Conservation (phyloP, 2,329 filamentous ascomycete genomes). For the Penicillium sp. region DNA sequence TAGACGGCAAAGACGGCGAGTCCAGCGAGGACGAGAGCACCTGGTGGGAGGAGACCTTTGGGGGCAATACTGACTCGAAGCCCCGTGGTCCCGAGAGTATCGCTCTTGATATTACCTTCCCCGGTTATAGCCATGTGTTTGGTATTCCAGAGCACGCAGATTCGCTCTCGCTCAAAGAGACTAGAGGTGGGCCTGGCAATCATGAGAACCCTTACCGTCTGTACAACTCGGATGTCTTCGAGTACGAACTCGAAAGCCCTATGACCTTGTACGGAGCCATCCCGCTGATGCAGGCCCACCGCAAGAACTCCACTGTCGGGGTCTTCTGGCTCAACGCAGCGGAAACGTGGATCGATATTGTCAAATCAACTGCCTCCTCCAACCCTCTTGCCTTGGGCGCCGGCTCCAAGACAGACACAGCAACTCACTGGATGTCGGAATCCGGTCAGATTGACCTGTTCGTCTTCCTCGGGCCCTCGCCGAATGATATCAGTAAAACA, state of each 20-base stretch:
- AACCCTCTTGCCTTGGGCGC: constrained; percentile 77
- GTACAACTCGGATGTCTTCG: constrained; percentile 96
- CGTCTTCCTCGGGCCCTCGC: constrained; percentile 85
- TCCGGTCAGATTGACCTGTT: constrained; percentile 87
- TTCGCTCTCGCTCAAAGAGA: constrained; percentile 82
- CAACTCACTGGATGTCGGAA: constrained; percentile 97
- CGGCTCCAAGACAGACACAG: constrained; percentile 67
- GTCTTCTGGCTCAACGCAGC: constrained; percentile 97
- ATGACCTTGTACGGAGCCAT: constrained; percentile 99
- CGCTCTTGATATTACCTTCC: constrained; percentile 85
- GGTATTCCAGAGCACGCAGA: constrained; percentile 93
- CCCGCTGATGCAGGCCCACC: constrained; percentile 96
- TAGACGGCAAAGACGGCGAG: constrained; percentile 61
- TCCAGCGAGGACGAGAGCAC: constrained; percentile 65
- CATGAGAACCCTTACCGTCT: constrained; percentile 87
- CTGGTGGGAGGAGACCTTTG: constrained; percentile 97
- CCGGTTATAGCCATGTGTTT: constrained; percentile 86
- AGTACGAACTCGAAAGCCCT: constrained; percentile 93
- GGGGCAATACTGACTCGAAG: constrained; percentile 91
- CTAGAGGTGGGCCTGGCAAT: constrained; percentile 77
- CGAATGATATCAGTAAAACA: constrained; percentile 73
- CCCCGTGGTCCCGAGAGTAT: constrained; percentile 93
- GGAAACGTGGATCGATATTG: constrained; percentile 95
- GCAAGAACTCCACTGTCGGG: constrained; percentile 87
- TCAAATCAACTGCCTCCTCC: constrained; percentile 68